phyloP scores from a whole-genome alignment of 495 filamentous ascomycete genomes.

The Xylaria scruposa region DNA sequence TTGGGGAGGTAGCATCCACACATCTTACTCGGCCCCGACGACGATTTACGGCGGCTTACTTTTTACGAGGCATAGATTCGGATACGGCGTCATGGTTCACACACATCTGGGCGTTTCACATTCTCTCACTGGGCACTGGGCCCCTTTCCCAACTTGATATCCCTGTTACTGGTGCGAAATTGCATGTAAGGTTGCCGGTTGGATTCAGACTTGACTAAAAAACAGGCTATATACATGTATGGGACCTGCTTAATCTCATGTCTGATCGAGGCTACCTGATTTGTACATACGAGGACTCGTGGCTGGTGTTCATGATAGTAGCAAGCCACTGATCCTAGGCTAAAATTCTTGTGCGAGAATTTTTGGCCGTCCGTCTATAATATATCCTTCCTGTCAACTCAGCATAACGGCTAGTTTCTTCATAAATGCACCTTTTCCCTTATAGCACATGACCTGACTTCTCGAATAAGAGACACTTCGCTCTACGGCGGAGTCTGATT shows the following conservation, averaged over 20 bases:
- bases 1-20: slow-evolving; percentile 21
- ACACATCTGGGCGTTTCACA: slow-evolving; percentile 23
- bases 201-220: slow-evolving; percentile 14
- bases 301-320: background rate
- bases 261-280: slow-evolving; percentile 10
- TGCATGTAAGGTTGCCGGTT: background rate
- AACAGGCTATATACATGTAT: background rate
- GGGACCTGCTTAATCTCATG: background rate
- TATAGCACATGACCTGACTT: background rate
- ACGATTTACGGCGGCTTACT: slow-evolving; percentile 23
- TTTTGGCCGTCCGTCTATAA: slow-evolving; percentile 1
- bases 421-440: background rate
- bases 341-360: background rate
- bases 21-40: slow-evolving; percentile 1
- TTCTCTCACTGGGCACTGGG: slow-evolving; percentile 15
- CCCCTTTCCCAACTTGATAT: slow-evolving; percentile 25
- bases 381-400: background rate
- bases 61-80: slow-evolving; percentile 29
- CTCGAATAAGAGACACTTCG: no score
- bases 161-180: slow-evolving; percentile 9
- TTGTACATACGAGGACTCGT: slow-evolving; percentile 13
- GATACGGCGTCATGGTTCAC: slow-evolving; percentile 26
- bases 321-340: background rate
- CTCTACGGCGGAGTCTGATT: background rate
- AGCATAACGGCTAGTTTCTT: background rate